Percentiles rank a stretch among this genome's conserved stretches.
Evolutionary conservation across 805 yeast genomes (phyloP).

Genomic region (Lachancea nothofagi): DNA sequence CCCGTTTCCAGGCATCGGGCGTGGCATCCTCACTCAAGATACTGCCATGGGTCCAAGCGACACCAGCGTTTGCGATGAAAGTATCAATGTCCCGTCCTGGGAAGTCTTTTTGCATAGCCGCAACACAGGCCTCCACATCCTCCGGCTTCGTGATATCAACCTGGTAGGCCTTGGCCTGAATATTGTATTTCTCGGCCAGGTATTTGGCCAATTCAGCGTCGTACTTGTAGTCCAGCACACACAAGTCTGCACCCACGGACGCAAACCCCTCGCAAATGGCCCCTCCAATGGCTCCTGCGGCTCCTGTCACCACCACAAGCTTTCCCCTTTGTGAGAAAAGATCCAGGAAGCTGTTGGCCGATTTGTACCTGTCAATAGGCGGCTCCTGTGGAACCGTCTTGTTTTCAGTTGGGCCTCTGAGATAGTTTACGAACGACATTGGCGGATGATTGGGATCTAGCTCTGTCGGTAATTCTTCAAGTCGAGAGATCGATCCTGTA

Average conservation of each 20-base stretch:
- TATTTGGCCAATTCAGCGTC: slow-evolving; percentile 19
- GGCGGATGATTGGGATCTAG: not conserved
- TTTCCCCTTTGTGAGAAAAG: slow-evolving; percentile 76
- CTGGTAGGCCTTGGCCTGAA: slow-evolving; percentile 50
- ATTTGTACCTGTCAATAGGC: slow-evolving; percentile 15
- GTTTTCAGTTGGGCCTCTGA: slow-evolving; percentile 15
- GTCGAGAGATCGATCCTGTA: not conserved
- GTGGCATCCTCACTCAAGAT: slow-evolving; percentile 38
- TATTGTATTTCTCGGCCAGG: slow-evolving; percentile 43
- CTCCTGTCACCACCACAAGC: slow-evolving; percentile 77
- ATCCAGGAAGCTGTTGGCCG: slow-evolving; percentile 37
- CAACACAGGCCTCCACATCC: slow-evolving; percentile 27
- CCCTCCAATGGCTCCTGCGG: slow-evolving; percentile 78
- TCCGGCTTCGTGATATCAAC: slow-evolving; percentile 30
- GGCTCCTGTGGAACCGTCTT: slow-evolving; percentile 16
- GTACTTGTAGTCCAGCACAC: slow-evolving; percentile 16
- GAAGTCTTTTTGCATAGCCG: slow-evolving; percentile 52
- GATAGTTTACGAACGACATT: slow-evolving; percentile 17
- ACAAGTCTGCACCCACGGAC: slow-evolving; percentile 67
- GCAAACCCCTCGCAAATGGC: slow-evolving; percentile 79
- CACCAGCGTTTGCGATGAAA: slow-evolving; percentile 87
- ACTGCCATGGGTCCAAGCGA: slow-evolving; percentile 73
- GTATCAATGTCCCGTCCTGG: slow-evolving; percentile 67
- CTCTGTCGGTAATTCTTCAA: not conserved
- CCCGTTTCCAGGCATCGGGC: slow-evolving; percentile 58